Evolutionary conservation across 495 filamentous ascomycete genomes (phyloP), one percentile per base, ranked within the genome.

Genomic region (Hyaloscypha variabilis): DNA sequence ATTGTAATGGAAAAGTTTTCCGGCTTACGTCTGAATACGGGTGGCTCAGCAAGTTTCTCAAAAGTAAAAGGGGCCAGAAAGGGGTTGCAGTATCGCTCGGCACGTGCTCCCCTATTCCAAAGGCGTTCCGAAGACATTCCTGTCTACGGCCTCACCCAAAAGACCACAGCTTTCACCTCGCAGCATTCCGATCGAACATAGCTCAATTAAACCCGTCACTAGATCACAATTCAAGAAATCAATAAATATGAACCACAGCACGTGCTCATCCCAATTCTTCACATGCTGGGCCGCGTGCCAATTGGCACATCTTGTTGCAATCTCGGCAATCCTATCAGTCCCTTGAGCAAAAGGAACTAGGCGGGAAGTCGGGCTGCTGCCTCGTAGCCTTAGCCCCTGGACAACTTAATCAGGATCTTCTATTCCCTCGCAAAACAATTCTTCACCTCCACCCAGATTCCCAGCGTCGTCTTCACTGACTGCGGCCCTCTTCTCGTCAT

Each of bases 401-500:
- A 24, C 31, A 30, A 29, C 49, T n/a, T n/a, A 46, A 21, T 49
- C 31, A 46, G 31, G 31, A 34, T 34, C 31, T 34, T 17, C 19
- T n/a, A 30, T 51, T 61, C 30, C 13, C 39, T 61, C 58, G 24
- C 49, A 6, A 8, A 51, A 13, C 58, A 24, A 28, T n/a, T n/a
- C 51, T 28, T 25, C 51, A 54, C 51, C 26, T 25, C 49, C 17
- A 6, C 13, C 51, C 51, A 54, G 21, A 54, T 24, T 54, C 51
- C 51, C 51, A 54, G 25, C n/a, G 25, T 54, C 51, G 51, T 54
- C 51, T 54, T 28, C 21, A 23, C 25, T 56, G 53, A 36, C 34
- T 69, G 39, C 39, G 11, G 13, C 39, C 6, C 17, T 19, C 54
- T 59, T 63, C 64, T 72, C 59, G 76, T 77, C 76, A 68, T 69